Evolutionary conservation across 2,329 filamentous ascomycete species (phyloP), one percentile per base, ranked within the genome.

Genomic region (Alternaria triticimaculans): DNA sequence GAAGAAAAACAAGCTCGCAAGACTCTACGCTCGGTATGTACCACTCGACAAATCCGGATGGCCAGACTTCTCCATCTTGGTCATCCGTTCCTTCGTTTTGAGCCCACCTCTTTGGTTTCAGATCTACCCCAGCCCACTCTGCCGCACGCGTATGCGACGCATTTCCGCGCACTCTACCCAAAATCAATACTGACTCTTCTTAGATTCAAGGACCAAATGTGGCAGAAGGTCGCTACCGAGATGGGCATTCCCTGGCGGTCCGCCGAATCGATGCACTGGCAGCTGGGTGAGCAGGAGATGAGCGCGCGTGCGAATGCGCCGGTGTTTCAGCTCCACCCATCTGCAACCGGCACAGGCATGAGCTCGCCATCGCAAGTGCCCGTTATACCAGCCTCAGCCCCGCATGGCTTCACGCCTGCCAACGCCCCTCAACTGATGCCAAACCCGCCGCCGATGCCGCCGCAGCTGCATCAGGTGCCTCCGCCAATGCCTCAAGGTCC

Each of bases 151-250:
- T 60, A 60, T 58, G 60, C 66, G 41, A 66, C 46, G 48, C 59
- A 48, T 49, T 62, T 33, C 48, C 30, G 57, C 56, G 25, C 60
- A 15, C 9, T 43, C 20, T 58, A 33, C 11, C 4, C n/a, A 28
- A 59, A 41, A 62, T 26, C 41, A 60, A 46, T 48, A 67, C 78
- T 79, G 62, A 79, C 69, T 37, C 26, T 49, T 48, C 51, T 30
- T 78, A 98, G 95, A 80, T 97, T 97, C 85, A 97, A 97, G 81
- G 89, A 92, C 67, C 94, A 98, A 77, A 98, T 98, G 93, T 99
- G 95, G 95, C 90, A 92, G 64, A 96, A 95, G 76, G 92, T 98
- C 21, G 94, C 94, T 45, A 93, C 96, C 79, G 95, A 98, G 81
- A 95, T 99, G 90, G 90, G 90, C 28, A 90, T 97, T 61, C 96